Evolutionary conservation across 306 rosid species (phyloP), one percentile per base, ranked within the genome.

Genomic region (Dalbergia cultrata): DNA sequence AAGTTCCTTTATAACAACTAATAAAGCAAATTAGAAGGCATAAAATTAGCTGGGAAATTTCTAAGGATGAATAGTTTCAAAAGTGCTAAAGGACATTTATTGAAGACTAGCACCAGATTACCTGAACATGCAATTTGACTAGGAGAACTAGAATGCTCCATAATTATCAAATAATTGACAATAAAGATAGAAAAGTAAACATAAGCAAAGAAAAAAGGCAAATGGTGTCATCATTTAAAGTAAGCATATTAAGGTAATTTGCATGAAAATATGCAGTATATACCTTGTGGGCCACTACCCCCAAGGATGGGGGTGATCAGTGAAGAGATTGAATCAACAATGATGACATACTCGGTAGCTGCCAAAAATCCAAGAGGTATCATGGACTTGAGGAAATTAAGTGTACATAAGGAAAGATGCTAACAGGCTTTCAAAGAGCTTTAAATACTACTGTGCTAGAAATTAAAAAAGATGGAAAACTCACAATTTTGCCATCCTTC

Each of bases 241-340:
- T 41, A 80, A 80, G 69, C 67, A 66, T 17, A 26, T 56, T 79
- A 59, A 60, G 74, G 35, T 82, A 65, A 57, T 71, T 49, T 56
- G 65, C 62, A 17, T 69, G 77, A 67, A 79, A 87, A 79, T 66
- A 80, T 68, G 70, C 59, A 73, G 10, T 62, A 82, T 90, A 82
- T 90, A 94, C 97, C 98, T 81, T 90, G 97, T 78, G 91, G 90
- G 84, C 91, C 86, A 80, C 87, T 54, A 72, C 93, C 92, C 76
- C 97, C 94, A 70, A 94, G 97, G 86, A 94, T 84, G 44, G 97
- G 98, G 58, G 95, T 85, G 64, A 94, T 86, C 73, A 94, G 83
- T 49, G 98, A 91, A 66, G 98, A 92, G 79, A 94, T 84, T 11
- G 95, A 94, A 82, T 94, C 98, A 72, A 94, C 65, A 81, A 94